phyloP scores from a whole-genome alignment of 106 monocot genomes.

The Dactylorhiza incarnata region DNA sequence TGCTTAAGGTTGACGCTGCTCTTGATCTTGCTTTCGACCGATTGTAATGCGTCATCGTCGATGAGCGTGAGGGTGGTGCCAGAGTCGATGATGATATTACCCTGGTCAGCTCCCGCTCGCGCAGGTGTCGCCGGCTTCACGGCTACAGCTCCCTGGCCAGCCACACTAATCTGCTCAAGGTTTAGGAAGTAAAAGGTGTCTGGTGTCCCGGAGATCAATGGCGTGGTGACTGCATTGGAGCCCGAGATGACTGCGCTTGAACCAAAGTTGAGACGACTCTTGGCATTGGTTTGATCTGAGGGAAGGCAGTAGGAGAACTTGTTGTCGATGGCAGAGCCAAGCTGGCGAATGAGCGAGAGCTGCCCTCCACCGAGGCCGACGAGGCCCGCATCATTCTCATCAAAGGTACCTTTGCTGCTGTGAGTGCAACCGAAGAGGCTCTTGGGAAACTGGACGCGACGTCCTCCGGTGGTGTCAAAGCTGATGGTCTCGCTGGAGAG shows the following conservation, averaged over 20 bases:
- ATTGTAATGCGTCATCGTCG: neutral
- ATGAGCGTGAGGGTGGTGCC: slow-evolving; percentile 36
- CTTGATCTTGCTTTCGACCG: slow-evolving; percentile 5
- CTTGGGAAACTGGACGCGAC: neutral
- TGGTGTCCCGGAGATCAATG: neutral
- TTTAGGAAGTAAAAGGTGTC: slow-evolving; percentile 22
- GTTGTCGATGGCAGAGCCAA: slow-evolving; percentile 16
- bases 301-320: slow-evolving; percentile 49
- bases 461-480: slow-evolving; percentile 5
- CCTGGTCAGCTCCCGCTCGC: neutral
- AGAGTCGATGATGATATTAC: slow-evolving; percentile 38
- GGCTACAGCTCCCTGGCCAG: neutral
- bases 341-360: slow-evolving; percentile 37
- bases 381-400: slow-evolving; percentile 10
- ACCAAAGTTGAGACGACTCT: slow-evolving; percentile 29
- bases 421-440: slow-evolving; percentile 30
- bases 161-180: slow-evolving; percentile 21
- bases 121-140: neutral
- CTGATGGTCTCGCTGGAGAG: slow-evolving; percentile 35
- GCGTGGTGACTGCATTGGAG: slow-evolving; percentile 10
- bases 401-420: slow-evolving; percentile 18
- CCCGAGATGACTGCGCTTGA: neutral
- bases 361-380: slow-evolving; percentile 43
- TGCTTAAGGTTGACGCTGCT: slow-evolving; percentile 2
- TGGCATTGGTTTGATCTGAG: neutral